Evolutionary conservation across 176 grass and related monocot genomes (phyloP).

Genomic region (Triticum urartu): DNA sequence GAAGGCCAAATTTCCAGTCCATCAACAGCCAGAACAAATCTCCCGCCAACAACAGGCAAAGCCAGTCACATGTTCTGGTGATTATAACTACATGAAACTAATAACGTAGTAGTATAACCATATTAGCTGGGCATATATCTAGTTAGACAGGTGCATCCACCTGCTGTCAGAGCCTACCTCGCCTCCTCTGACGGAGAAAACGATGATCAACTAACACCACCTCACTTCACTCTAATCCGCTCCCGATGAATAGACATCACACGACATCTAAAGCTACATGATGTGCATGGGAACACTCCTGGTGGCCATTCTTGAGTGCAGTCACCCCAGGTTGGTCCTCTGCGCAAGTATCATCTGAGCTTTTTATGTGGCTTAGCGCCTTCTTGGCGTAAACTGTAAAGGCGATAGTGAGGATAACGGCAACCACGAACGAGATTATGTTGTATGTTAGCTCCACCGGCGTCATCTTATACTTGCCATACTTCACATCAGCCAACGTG

Average conservation of each 20-base stretch:
- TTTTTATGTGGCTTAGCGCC: conserved; percentile 56
- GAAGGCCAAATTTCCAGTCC: neutral
- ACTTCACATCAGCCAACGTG: conserved; percentile 83
- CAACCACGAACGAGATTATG: conserved; percentile 63
- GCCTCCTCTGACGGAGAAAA: neutral
- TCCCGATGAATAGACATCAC: conserved; percentile 5
- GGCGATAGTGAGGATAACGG: conserved; percentile 55
- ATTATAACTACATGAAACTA: neutral
- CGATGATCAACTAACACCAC: neutral
- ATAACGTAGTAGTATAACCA: no score
- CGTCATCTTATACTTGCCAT: conserved; percentile 85
- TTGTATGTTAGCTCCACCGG: conserved; percentile 85
- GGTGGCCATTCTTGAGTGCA: conserved; percentile 28
- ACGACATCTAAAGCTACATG: conserved; percentile 26
- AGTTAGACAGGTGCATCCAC: neutral
- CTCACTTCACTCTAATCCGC: neutral
- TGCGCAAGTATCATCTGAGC: conserved; percentile 17
- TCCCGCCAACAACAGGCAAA: neutral
- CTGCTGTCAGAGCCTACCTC: neutral
- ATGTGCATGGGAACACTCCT: neutral
- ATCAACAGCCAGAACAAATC: neutral
- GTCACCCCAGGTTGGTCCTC: neutral
- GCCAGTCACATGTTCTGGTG: neutral
- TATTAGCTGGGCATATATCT: neutral
- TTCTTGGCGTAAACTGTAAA: conserved; percentile 88